These are phyloP conservation scores for Rhizoctonia solani DNA, from an alignment of 1,284 basidiomycete genomes.

Conservation along the genomic window DNA sequence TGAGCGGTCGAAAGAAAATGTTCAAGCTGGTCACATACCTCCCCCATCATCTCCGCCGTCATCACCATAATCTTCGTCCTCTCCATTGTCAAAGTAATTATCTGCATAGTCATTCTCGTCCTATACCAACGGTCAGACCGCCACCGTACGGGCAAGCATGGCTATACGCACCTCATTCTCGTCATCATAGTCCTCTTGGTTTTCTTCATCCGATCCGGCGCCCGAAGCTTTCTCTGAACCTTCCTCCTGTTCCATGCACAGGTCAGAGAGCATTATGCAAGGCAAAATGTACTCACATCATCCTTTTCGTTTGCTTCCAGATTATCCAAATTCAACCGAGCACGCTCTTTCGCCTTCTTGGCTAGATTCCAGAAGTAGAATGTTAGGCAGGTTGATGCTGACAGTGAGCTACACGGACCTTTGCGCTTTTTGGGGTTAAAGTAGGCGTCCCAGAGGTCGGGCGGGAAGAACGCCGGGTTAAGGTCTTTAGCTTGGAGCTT, in stretches of 20 bases:
- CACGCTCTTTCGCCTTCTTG: slow-evolving; percentile 47
- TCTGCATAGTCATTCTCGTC: slow-evolving; percentile 84
- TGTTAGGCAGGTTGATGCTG: background rate
- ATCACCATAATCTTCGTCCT: slow-evolving; percentile 73
- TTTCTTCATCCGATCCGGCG: slow-evolving; percentile 53
- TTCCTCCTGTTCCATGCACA: slow-evolving; percentile 6
- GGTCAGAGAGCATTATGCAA: background rate
- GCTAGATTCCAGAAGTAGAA: slow-evolving; percentile 19
- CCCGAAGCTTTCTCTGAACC: slow-evolving; percentile 34
- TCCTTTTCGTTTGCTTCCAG: slow-evolving; percentile 34
- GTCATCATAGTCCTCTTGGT: slow-evolving; percentile 77
- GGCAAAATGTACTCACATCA: background rate
- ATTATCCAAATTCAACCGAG: slow-evolving; percentile 35
- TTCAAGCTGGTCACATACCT: slow-evolving; percentile 20
- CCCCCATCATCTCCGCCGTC: slow-evolving; percentile 64
- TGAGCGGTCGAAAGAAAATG: background rate
- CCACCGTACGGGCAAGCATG: background rate
- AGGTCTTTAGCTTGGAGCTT: slow-evolving; percentile 68
- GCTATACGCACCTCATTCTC: slow-evolving; percentile 59
- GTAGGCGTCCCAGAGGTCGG: slow-evolving; percentile 72
- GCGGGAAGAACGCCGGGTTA: slow-evolving; percentile 73
- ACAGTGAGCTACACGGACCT: slow-evolving; percentile 46
- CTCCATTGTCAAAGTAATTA: slow-evolving; percentile 85
- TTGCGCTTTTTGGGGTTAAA: slow-evolving; percentile 73
- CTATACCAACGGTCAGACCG: slow-evolving; percentile 18